Conservation (phyloP, 495 filamentous ascomycete species). For the Aspergillus homomorphus region DNA sequence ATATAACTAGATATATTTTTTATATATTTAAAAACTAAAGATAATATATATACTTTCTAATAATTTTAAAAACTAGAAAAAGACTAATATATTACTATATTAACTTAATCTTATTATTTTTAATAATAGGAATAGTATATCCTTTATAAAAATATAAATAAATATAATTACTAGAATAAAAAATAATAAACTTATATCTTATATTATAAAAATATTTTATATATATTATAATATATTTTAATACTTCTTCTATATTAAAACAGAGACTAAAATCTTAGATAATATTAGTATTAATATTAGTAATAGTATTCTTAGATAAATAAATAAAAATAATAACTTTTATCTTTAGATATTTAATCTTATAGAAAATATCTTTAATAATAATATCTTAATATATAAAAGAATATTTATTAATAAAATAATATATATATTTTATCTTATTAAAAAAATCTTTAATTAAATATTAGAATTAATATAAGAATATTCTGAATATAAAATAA, state of each 20-base stretch:
- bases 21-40: too few species aligned
- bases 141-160: slow-evolving; percentile 6
- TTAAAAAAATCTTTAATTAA: too few species aligned
- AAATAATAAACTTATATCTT: not conserved
- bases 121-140: not conserved
- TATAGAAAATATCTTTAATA: too few species aligned
- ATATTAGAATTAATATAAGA: not conserved
- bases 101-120: not conserved
- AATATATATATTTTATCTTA: not conserved
- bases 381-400: too few species aligned
- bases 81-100: not conserved
- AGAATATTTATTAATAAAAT: too few species aligned
- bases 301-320: not conserved
- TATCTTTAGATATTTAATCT: slow-evolving; percentile 6
- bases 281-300: slow-evolving; percentile 2
- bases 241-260: slow-evolving; percentile 1
- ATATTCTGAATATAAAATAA: not conserved
- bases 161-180: slow-evolving; percentile 2
- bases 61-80: not conserved
- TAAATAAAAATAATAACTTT: not conserved
- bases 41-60: not conserved
- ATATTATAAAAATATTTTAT: slow-evolving; percentile 8
- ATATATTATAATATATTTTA: slow-evolving; percentile 4
- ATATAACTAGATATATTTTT: too few species aligned
- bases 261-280: slow-evolving; percentile 11